Conservation (phyloP, 179 eudicot species). For the Corrigiola litoralis region DNA sequence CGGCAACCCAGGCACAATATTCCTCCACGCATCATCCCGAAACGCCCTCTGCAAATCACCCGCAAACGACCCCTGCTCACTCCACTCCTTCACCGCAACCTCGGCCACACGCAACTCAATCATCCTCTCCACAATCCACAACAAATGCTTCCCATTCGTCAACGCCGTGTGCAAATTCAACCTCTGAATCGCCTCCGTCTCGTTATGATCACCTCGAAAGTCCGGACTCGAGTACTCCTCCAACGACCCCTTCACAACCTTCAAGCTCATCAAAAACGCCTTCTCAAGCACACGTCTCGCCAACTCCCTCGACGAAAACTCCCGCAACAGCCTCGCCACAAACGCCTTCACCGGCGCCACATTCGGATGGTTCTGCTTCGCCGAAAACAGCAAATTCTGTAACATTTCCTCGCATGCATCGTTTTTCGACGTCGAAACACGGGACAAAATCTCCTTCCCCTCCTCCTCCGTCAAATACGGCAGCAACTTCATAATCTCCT, state of each 20-base stretch:
- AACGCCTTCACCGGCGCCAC: constrained; percentile 81
- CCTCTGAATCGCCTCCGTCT: constrained; percentile 88
- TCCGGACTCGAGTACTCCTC: constrained; percentile 90
- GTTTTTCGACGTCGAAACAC: constrained; percentile 46
- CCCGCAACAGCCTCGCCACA: constrained; percentile 73
- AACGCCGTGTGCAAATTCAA: constrained; percentile 67
- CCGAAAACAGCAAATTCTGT: constrained; percentile 51
- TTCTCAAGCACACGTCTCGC: constrained; percentile 58
- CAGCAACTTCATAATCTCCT: constrained; percentile 39
- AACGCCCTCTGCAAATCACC: constrained; percentile 85
- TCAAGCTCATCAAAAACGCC: constrained; percentile 59
- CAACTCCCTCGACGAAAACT: constrained; percentile 56
- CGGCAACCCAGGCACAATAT: constrained; percentile 78
- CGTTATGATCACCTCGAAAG: constrained; percentile 73
- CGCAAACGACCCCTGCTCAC: constrained; percentile 61
- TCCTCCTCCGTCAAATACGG: constrained; percentile 68
- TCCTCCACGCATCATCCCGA: constrained; percentile 84
- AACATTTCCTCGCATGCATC: constrained; percentile 70
- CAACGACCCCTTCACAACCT: constrained; percentile 61
- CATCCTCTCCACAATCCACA: constrained; percentile 97
- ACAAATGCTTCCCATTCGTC: constrained; percentile 73
- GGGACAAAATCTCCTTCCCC: constrained; percentile 50
- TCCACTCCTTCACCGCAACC: constrained; percentile 76
- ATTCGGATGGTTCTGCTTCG: constrained; percentile 66
- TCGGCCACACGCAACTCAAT: constrained; percentile 84